Evolutionary conservation across 768 basidiomycete species (phyloP).

Genomic region (Phlebiopsis flavidoalba): DNA sequence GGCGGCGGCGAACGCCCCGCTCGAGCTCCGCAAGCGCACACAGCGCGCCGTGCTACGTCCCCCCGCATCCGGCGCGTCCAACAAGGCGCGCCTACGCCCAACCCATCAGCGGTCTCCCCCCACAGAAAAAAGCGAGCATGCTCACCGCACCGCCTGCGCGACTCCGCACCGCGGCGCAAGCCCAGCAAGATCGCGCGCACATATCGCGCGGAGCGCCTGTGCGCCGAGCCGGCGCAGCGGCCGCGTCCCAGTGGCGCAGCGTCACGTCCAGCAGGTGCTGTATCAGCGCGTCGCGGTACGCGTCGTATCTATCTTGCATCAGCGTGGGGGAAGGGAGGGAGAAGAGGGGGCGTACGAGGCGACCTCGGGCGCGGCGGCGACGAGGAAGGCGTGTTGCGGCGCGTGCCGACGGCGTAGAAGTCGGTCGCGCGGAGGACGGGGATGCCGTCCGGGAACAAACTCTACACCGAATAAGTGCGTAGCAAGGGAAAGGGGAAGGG

Average conservation of each 20-base stretch:
- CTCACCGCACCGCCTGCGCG: conserved; percentile 55
- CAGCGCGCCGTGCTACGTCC: conserved; percentile 82
- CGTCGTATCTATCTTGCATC: conserved; percentile 51
- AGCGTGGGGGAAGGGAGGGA: neutral
- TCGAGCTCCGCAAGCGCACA: conserved; percentile 71
- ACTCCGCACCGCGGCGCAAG: no score
- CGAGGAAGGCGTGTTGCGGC: conserved; percentile 81
- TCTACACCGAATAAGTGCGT: conserved; percentile 37
- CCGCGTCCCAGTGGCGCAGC: conserved; percentile 83
- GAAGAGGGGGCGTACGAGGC: conserved; percentile 59
- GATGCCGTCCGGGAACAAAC: conserved; percentile 89
- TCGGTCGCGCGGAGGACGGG: conserved; percentile 89
- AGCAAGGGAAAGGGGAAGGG: neutral
- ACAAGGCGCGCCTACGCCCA: conserved; percentile 49
- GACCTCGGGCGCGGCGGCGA: conserved; percentile 81
- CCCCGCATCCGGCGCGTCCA: conserved; percentile 57
- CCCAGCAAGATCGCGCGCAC: conserved; percentile 55
- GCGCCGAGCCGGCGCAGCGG: conserved; percentile 77
- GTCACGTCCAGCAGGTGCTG: conserved; percentile 71
- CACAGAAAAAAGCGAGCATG: neutral
- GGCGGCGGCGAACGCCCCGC: conserved; percentile 40
- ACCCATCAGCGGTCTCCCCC: neutral
- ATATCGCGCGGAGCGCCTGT: conserved; percentile 66
- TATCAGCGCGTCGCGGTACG: conserved; percentile 67
- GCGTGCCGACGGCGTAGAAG: conserved; percentile 88